Base-by-base conservation (phyloP, 257 asterid genomes). In the Perilla frutescens region DNA sequence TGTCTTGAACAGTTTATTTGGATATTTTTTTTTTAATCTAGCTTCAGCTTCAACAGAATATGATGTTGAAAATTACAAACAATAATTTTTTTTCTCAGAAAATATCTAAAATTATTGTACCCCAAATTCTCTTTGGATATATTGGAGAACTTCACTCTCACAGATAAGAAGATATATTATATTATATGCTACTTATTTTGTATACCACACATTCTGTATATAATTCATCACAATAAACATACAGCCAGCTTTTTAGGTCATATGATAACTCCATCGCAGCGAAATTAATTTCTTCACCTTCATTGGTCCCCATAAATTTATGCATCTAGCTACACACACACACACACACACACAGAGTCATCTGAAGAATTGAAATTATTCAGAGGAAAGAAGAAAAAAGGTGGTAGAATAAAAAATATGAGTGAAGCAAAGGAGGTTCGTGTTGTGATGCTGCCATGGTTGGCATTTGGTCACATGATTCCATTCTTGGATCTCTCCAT, bases 401-500 rank as follows among this genome's bases (percentile, higher is more conserved):
- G n/a, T n/a, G n/a, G n/a, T n/a, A n/a, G n/a, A n/a, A n/a, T n/a
- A n/a, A n/a, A n/a, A 34, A 34, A 34, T 50, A 72, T 72, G 77
- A 41, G 41, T 45, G 62, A 68, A 68, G 50, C n/a, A 50, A 12
- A 61, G 4, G 50, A 64, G 10, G 20, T 78, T 31, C 78, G 75
- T 32, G 83, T 69, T 14, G 87, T 76, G 45, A 31, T 84, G 80
- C 68, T 81, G 29, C 87, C 85, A 66, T 66, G 71, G 71, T 13
- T 47, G 13, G 59, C 59, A 66, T 66, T 66, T n/a, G 71, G 71
- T 1, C 84, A 84, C 31, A 48, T 84, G 45, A 77, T 77, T 62
- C 84, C 88, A 31, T 78, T 73, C 51, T 60, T 49, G 10, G 79
- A 81, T 39, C 79, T 84, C 70, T 68, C 85, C 31, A 56, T 81